phyloP scores from a whole-genome alignment of 768 basidiomycete species.

The Phanerochaete sordida region DNA sequence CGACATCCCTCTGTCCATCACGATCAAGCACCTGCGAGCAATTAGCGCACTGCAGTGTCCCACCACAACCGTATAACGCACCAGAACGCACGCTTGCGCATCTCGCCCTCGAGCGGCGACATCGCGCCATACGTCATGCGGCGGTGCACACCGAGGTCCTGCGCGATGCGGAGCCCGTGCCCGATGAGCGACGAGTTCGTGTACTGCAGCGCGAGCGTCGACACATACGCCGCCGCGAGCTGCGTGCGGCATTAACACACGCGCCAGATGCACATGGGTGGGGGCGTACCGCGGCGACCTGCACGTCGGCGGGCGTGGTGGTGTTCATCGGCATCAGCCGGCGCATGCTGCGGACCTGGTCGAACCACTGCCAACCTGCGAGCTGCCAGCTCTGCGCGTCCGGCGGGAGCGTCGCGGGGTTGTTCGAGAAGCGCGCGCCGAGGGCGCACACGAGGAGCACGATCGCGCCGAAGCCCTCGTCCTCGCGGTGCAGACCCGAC shows the following conservation, averaged over 20 bases:
- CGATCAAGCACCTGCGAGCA: conserved; percentile 37
- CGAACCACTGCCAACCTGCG: conserved; percentile 42
- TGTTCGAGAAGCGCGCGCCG: conserved; percentile 48
- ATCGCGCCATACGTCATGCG: conserved; percentile 48
- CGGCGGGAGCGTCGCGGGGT: conserved; percentile 37
- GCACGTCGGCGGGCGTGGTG: conserved; percentile 2
- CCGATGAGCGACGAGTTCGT: no score
- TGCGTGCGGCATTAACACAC: no score
- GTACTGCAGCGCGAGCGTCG: no score
- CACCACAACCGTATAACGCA: conserved; percentile 19
- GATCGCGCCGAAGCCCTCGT: conserved; percentile 39
- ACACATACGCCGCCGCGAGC: no score
- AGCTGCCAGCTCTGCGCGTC: conserved; percentile 19
- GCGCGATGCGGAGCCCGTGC: conserved; percentile 41
- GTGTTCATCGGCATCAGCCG: conserved; percentile 15
- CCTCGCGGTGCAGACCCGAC: conserved; percentile 35
- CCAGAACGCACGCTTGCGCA: conserved; percentile 82
- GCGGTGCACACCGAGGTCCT: conserved; percentile 77
- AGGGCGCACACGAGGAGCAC: conserved; percentile 50
- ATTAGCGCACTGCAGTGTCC: neutral
- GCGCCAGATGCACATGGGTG: no score
- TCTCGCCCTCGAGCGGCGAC: conserved; percentile 54
- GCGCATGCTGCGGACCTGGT: conserved; percentile 31
- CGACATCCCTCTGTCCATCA: conserved; percentile 39
- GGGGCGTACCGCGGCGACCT: neutral